Evolutionary conservation across 2,329 filamentous ascomycete genomes (phyloP).

Genomic region (Seiridium unicorne): DNA sequence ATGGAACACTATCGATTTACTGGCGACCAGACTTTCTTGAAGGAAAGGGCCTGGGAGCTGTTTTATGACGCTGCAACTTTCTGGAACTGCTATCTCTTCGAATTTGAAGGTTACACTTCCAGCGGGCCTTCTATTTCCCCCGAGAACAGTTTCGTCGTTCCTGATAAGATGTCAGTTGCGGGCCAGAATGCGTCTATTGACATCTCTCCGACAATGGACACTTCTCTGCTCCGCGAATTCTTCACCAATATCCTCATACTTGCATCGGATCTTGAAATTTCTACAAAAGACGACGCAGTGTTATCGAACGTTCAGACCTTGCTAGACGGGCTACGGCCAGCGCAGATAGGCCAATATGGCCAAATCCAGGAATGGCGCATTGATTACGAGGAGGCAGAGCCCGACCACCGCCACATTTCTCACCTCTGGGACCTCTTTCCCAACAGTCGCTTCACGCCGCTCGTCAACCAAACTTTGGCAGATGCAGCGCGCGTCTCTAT

Average conservation of each 20-base stretch:
- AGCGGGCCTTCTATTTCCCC: slow-evolving; percentile 30
- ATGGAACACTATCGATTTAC: slow-evolving; percentile 24
- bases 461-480: slow-evolving; percentile 23
- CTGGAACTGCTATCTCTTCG: slow-evolving; percentile 25
- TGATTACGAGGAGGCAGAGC: slow-evolving; percentile 28
- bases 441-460: slow-evolving; percentile 33
- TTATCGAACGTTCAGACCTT: slow-evolving; percentile 11
- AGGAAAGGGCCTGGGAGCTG: slow-evolving; percentile 15
- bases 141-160: slow-evolving; percentile 25
- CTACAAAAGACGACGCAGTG: not conserved
- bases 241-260: slow-evolving; percentile 25
- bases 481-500: not conserved
- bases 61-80: slow-evolving; percentile 29
- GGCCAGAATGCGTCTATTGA: slow-evolving; percentile 6
- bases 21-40: slow-evolving; percentile 21
- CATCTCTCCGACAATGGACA: slow-evolving; percentile 37
- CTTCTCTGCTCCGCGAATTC: slow-evolving; percentile 33
- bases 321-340: slow-evolving; percentile 16
- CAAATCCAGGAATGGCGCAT: slow-evolving; percentile 8
- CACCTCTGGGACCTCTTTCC: slow-evolving; percentile 43
- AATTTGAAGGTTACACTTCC: slow-evolving; percentile 10
- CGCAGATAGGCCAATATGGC: slow-evolving; percentile 12
- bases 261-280: slow-evolving; percentile 11
- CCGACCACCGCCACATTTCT: slow-evolving; percentile 42
- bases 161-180: slow-evolving; percentile 7